A percentile compares a stretch with the other conserved stretches of the same genome.
phyloP scores from a whole-genome alignment of 164 flowering plant species.

The Santalum album region DNA sequence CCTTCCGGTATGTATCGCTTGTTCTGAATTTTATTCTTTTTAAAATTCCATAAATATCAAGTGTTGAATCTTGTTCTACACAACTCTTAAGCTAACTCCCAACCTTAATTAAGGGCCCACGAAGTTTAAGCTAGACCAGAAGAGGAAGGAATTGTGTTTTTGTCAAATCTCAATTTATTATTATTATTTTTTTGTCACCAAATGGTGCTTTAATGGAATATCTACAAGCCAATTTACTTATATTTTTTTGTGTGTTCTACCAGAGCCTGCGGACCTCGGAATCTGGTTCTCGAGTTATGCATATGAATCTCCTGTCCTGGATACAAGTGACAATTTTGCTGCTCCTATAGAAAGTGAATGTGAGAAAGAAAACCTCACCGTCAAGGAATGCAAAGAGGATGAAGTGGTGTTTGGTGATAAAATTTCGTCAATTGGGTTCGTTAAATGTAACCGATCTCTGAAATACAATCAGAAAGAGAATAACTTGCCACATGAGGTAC shows the following conservation, averaged over 20 bases:
- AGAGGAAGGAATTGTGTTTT: too few relatives aligned
- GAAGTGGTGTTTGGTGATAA: constrained; percentile 1
- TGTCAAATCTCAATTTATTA: too few relatives aligned
- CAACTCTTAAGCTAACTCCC: too few relatives aligned
- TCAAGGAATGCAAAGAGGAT: not conserved
- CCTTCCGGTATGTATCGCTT: not conserved
- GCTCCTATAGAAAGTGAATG: not conserved
- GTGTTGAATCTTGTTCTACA: too few relatives aligned
- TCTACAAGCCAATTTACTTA: too few relatives aligned
- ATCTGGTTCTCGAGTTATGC: not conserved
- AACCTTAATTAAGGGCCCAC: too few relatives aligned
- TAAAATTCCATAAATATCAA: too few relatives aligned
- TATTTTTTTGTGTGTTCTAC: not conserved
- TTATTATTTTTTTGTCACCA: too few relatives aligned
- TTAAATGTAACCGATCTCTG: not conserved
- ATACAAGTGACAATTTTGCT: not conserved
- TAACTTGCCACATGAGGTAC: constrained; percentile 7
- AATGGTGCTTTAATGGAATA: too few relatives aligned
- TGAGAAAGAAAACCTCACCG: not conserved
- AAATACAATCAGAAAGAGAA: constrained; percentile 4
- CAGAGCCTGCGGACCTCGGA: not conserved
- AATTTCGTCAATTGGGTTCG: not conserved
- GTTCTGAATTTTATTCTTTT: not conserved
- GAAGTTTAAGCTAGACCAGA: too few relatives aligned
- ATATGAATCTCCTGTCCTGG: not conserved